Base-by-base conservation (phyloP, 2,329 filamentous ascomycete species). In the Sphaerulina populicola region DNA sequence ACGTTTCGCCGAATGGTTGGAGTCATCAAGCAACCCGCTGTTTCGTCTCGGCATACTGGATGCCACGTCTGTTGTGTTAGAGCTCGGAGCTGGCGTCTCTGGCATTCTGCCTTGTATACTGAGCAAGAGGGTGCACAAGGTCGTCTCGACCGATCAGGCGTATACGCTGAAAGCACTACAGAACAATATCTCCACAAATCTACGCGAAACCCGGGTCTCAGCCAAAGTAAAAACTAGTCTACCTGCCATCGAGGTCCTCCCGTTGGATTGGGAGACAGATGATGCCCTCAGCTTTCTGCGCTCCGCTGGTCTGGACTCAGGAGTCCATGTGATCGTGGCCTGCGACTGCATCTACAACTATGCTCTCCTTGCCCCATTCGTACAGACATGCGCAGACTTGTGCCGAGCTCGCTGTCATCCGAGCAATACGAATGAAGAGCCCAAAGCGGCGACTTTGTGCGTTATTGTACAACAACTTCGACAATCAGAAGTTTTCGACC, bases 291-390 rank as follows among this genome's bases (percentile, higher is more conserved):
- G 64, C 3, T 60, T 74, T 6, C 74, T 76, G 0, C 77, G 80
- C 54, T 68, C 75, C 42, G 75, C 83, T 8, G 60, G 53, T n/a
- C 53, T 66, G 14, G 10, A 44, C 6, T 27, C 48, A 9, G 64
- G 77, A 71, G 21, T 57, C 65, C 8, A 66, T 62, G 70, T 82
- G 11, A 74, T 97, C 9, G 67, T 97, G 33, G 88, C 89, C 3
- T 94, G 88, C 64, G 93, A 98, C 68, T 96, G 90, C 68, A 85
- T 98, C 60, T 98, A 94, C 74, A 98, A 97, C 69, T 87, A 95
- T 58, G 80, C 85, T 2, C 77, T 97, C 2, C 80, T 97, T 21
- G 73, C 79, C 39, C 88, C 90, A 0, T 79, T 97, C 44, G 86
- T 62, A 8, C 79, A 83, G 61, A 86, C 88, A 0, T 94, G 87